Conservation (phyloP, 257 asterid genomes). For the Pogostemon cablin region DNA sequence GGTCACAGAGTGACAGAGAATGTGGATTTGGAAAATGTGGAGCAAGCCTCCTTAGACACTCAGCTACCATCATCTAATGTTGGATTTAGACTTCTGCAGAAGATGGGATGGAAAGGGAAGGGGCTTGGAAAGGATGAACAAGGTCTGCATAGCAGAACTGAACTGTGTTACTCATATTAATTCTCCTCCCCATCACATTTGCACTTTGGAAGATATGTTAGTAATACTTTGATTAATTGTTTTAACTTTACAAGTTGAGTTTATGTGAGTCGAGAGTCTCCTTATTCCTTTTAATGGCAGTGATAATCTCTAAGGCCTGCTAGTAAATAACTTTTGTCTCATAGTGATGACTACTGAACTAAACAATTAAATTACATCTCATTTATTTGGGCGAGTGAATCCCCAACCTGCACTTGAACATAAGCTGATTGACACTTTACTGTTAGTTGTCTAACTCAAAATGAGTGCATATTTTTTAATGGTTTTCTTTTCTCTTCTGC, state of each 20-base stretch:
- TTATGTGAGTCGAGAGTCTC: too few species aligned
- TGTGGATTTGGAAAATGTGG: slow-evolving; percentile 86
- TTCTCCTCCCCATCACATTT: neutral
- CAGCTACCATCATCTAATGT: slow-evolving; percentile 78
- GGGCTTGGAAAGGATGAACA: slow-evolving; percentile 98
- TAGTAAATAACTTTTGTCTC: neutral
- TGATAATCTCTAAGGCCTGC: slow-evolving; percentile 1
- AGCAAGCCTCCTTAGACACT: slow-evolving; percentile 90
- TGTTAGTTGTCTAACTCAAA: neutral
- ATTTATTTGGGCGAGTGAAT: neutral
- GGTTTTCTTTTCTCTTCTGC: slow-evolving; percentile 1
- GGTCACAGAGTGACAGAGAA: slow-evolving; percentile 84
- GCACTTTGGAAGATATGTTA: neutral
- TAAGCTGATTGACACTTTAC: slow-evolving; percentile 8
- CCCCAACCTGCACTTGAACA: slow-evolving; percentile 5
- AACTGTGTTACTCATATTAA: slow-evolving; percentile 13
- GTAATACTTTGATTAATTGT: neutral
- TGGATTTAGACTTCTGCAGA: slow-evolving; percentile 93
- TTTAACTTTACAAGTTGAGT: slow-evolving; percentile 4
- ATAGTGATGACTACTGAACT: neutral
- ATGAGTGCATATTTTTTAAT: neutral
- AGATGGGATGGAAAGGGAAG: slow-evolving; percentile 99
- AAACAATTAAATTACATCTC: neutral
- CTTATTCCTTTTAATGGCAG: too few species aligned
- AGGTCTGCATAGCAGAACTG: slow-evolving; percentile 49